Evolutionary conservation across 345 rosid genomes (phyloP).

Genomic region (Citrus reticulata): DNA sequence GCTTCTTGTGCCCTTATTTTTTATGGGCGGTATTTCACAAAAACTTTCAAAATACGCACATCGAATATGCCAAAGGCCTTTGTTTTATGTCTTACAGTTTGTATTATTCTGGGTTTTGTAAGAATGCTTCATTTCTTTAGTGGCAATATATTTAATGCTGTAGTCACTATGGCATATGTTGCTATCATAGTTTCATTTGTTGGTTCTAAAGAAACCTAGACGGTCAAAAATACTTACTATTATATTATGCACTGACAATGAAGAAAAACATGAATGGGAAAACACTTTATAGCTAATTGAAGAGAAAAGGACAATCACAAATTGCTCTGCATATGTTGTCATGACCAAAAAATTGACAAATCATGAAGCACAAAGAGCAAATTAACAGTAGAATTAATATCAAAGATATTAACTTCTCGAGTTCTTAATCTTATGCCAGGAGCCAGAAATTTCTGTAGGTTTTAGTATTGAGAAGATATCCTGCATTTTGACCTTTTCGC

Average conservation of each 20-base stretch:
- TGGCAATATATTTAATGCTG: not conserved
- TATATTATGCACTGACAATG: not conserved
- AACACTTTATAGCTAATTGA: not conserved
- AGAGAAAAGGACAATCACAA: not conserved
- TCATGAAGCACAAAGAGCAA: not conserved
- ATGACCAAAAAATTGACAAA: not conserved
- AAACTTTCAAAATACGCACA: not conserved
- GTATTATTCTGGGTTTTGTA: not conserved
- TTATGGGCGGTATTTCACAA: not conserved
- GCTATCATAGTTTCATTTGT: not conserved
- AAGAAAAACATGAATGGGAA: not conserved
- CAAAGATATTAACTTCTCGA: not conserved
- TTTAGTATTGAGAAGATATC: conserved; percentile 85
- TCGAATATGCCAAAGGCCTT: not conserved
- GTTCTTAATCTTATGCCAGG: conserved; percentile 41
- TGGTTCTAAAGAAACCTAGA: not conserved
- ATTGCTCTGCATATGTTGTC: not conserved
- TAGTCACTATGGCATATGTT: not conserved
- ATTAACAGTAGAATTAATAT: not conserved
- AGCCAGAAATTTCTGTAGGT: conserved; percentile 89
- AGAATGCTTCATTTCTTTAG: not conserved
- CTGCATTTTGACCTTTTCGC: conserved; percentile 77
- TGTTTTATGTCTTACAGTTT: not conserved
- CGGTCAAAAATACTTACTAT: conserved; percentile 6
- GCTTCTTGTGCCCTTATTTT: not conserved